Base-by-base conservation (phyloP, 768 basidiomycete genomes). In the Russula sp. region DNA sequence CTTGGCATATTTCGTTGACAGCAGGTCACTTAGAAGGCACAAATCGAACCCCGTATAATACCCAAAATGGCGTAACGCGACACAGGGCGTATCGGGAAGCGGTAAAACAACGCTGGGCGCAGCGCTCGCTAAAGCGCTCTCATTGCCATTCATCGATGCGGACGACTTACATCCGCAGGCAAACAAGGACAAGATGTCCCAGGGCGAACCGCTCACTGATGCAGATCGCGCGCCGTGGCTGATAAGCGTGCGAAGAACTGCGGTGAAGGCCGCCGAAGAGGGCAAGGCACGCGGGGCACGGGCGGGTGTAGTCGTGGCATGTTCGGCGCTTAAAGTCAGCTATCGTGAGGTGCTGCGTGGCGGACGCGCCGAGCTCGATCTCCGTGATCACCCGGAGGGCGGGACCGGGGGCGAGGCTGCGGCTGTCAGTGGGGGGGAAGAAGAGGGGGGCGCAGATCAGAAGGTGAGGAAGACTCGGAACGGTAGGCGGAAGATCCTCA, bases 151-250 rank as follows among this genome's bases (percentile, higher is more conserved):
- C 75, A 76, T 93, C 63, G 95, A 98, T 70, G 95, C 89, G 34
- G 94, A 97, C 72, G 86, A 89, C 65, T 79, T 97, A 34, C 95
- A 98, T 71, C 89, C 94, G 0, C 70, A 77, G 27, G 73, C 81
- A 13, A 96, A 96, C 73, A 82, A 96, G 47, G 86, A 82, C 34
- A 98, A 98, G 80, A 97, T 98, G 94, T 75, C 84, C 5, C 71
- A 75, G 1, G 93, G 93, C 0, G 74, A 77, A 27, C 88, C 94
- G 5, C 77, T 98, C 66, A 86, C 79, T 2, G 94, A 97, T 70
- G 80, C 76, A 3, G 94, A 97, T 71, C 85, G 94, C 20, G 78
- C 82, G 67, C 93, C 94, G 0, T 98, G 96, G 95, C 80, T 98
- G 4, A 80, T 80, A 59, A 73, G 79, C 51, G 85, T 97, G 55